Evolutionary conservation across 2,329 filamentous ascomycete genomes (phyloP).

Genomic region (Phyllosticta ampelicida): DNA sequence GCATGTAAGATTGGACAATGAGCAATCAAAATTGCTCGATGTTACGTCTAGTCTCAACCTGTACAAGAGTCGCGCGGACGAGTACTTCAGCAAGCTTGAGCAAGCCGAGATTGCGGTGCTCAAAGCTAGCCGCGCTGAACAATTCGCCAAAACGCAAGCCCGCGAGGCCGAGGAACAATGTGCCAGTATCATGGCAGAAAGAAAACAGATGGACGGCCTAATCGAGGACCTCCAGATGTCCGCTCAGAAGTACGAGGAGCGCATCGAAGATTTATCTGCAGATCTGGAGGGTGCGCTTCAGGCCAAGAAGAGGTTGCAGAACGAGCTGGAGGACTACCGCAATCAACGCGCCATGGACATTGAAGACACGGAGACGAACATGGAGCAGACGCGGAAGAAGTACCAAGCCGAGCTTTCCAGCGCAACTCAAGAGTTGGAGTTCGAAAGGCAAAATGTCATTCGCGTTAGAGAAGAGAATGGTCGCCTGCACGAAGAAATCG

Average conservation of each 20-base stretch:
- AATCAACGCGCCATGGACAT: slow-evolving; percentile 92
- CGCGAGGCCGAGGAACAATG: slow-evolving; percentile 86
- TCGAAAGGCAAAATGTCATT: slow-evolving; percentile 83
- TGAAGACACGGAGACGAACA: slow-evolving; percentile 88
- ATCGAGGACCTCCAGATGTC: slow-evolving; percentile 87
- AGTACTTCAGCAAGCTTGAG: slow-evolving; percentile 95
- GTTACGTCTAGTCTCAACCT: slow-evolving; percentile 72
- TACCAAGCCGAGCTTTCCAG: slow-evolving; percentile 89
- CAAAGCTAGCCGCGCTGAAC: slow-evolving; percentile 82
- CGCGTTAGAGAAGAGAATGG: slow-evolving; percentile 75
- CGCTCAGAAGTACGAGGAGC: slow-evolving; percentile 82
- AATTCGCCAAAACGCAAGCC: slow-evolving; percentile 84
- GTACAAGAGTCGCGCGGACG: slow-evolving; percentile 86
- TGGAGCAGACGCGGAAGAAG: slow-evolving; percentile 96
- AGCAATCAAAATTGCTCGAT: slow-evolving; percentile 75
- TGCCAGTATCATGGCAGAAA: slow-evolving; percentile 80
- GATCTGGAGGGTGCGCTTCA: slow-evolving; percentile 78
- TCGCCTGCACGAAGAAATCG: slow-evolving; percentile 86
- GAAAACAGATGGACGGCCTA: slow-evolving; percentile 75
- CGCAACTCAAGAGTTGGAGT: slow-evolving; percentile 82
- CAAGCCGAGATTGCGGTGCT: slow-evolving; percentile 93
- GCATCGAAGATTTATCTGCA: slow-evolving; percentile 80
- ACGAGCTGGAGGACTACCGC: slow-evolving; percentile 95
- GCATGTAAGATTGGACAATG: slow-evolving; percentile 84
- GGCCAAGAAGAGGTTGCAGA: slow-evolving; percentile 86